Percentiles rank a stretch among this genome's conserved stretches.
Conservation (phyloP, 768 basidiomycete species). For the Phaffia tasmanica region DNA sequence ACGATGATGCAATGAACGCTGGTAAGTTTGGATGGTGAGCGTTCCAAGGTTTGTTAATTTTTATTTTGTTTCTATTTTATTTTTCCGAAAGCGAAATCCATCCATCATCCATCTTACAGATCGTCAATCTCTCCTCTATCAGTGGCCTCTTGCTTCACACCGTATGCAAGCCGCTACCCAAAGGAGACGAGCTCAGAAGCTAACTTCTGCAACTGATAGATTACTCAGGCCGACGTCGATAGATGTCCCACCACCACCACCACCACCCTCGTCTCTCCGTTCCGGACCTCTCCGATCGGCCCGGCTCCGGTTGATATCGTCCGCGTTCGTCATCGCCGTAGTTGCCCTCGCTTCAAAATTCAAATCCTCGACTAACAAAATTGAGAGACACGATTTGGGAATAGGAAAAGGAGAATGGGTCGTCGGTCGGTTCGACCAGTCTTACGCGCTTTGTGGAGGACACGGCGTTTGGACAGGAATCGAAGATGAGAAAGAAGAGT, state of each 20-base stretch:
- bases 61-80: slow-evolving; percentile 53
- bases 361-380: not conserved
- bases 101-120: not conserved
- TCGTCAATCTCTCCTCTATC: not conserved
- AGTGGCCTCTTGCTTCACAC: not conserved
- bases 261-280: no score
- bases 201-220: no score
- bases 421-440: slow-evolving; percentile 1
- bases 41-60: no score
- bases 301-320: slow-evolving; percentile 21
- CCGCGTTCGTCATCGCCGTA: slow-evolving; percentile 15
- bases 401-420: slow-evolving; percentile 14
- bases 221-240: no score
- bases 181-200: no score
- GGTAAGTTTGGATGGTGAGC: no score
- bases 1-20: no score
- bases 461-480: not conserved
- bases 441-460: slow-evolving; percentile 13
- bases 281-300: slow-evolving; percentile 31
- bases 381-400: not conserved
- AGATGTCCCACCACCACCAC: no score
- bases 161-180: no score
- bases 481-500: slow-evolving; percentile 10
- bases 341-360: slow-evolving; percentile 2
- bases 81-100: slow-evolving; percentile 31